Percentiles rank a stretch among this genome's conserved stretches.
These are phyloP conservation scores for Shiraia bambusicola DNA, from an alignment of 2,329 filamentous ascomycete genomes.

Conservation along the genomic window DNA sequence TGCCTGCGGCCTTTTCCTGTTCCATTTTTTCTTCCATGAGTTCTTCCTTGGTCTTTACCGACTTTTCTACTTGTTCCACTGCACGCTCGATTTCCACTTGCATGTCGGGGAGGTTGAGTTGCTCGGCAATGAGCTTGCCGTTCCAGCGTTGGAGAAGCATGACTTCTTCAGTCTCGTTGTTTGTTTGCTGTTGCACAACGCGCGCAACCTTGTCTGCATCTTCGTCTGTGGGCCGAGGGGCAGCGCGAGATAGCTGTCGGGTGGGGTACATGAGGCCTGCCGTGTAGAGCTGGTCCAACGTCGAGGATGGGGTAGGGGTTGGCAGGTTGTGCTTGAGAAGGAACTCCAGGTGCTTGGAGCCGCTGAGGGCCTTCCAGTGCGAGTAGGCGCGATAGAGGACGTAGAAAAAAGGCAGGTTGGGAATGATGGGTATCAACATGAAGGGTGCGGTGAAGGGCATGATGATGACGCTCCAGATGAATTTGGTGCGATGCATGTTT, in stretches of 20 bases:
- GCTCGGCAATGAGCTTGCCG: conserved; percentile 53
- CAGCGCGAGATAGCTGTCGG: conserved; percentile 43
- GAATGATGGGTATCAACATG: conserved; percentile 79
- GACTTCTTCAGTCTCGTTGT: conserved; percentile 47
- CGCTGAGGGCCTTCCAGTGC: conserved; percentile 64
- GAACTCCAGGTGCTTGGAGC: conserved; percentile 82
- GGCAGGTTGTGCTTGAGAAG: conserved; percentile 74
- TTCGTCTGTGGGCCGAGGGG: conserved; percentile 38
- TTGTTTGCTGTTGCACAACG: conserved; percentile 44
- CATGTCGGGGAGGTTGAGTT: conserved; percentile 53
- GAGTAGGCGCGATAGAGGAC: conserved; percentile 77
- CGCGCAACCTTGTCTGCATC: conserved; percentile 44
- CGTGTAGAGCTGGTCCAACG: conserved; percentile 75
- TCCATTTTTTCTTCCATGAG: conserved; percentile 41
- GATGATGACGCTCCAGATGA: conserved; percentile 68
- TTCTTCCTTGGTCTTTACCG: conserved; percentile 45
- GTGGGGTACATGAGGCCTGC: conserved; percentile 50
- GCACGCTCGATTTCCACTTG: conserved; percentile 57
- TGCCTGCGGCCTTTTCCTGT: conserved; percentile 34
- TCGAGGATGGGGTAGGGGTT: conserved; percentile 62
- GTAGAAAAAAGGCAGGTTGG: conserved; percentile 97
- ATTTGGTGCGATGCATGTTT: conserved; percentile 69
- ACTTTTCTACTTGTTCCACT: conserved; percentile 53
- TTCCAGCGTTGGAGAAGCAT: conserved; percentile 55
- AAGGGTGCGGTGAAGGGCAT: conserved; percentile 77